phyloP scores from a whole-genome alignment of 1,284 basidiomycete species.

The Heterobasidion annosum region DNA sequence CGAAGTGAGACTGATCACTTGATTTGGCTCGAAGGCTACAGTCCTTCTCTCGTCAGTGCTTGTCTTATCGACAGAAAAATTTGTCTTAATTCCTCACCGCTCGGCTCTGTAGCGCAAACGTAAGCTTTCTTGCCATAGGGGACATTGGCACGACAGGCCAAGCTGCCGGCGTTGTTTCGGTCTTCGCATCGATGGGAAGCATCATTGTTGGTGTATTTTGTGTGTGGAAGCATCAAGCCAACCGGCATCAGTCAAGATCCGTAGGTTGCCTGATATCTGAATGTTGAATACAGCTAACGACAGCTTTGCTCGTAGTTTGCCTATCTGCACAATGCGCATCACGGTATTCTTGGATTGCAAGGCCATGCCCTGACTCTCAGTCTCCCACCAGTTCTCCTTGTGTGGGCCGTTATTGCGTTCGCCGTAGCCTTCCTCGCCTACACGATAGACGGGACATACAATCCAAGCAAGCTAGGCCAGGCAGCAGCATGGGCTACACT shows the following conservation, averaged over 20 bases:
- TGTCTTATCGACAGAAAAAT: background rate
- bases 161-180: constrained; percentile 34
- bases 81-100: background rate
- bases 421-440: constrained; percentile 34
- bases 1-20: background rate
- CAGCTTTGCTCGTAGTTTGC: constrained; percentile 26
- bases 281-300: background rate
- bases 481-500: constrained; percentile 30
- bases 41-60: constrained; percentile 41
- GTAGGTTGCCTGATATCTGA: constrained; percentile 18
- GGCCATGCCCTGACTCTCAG: constrained; percentile 45
- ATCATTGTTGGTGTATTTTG: constrained; percentile 47
- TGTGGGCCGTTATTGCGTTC: constrained; percentile 45
- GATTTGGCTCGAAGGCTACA: constrained; percentile 30
- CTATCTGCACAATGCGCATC: constrained; percentile 42
- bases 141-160: constrained; percentile 29
- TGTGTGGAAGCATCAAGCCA: constrained; percentile 46
- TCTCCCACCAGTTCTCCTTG: constrained; percentile 42
- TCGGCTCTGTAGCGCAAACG: constrained; percentile 30
- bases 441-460: constrained; percentile 25
- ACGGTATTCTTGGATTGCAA: constrained; percentile 31
- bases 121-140: constrained; percentile 37
- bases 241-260: constrained; percentile 30
- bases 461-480: constrained; percentile 11
- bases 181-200: constrained; percentile 40